Base-by-base conservation (phyloP, 495 filamentous ascomycete species). In the Thermothielavioides terrestris region DNA sequence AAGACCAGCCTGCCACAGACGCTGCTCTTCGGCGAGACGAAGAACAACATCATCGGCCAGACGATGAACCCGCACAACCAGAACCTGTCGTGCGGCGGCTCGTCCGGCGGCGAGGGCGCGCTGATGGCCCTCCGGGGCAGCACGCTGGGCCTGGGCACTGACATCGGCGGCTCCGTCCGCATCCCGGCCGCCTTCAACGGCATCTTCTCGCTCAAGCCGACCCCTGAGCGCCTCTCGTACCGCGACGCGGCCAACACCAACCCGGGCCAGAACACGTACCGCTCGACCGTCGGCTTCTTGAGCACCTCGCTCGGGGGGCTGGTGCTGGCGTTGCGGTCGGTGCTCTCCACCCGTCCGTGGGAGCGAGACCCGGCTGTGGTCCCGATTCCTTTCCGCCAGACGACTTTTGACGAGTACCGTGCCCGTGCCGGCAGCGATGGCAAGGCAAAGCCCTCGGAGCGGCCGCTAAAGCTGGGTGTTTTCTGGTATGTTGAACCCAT, bases 141-240 rank as follows among this genome's bases (percentile, higher is more conserved):
- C 47, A 41, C 67, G 2, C 43, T 73, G 18, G 71, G 71, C n/a
- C 50, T 82, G 9, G 78, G 79, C 0, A 87, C 84, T 6, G 86
- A 92, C 63, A 81, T 89, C 42, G 87, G 83, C 0, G 86, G 85
- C 7, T 80, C 75, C 18, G 74, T 84, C 21, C 67, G 80, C 9
- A 68, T 81, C 12, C 81, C 82, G 0, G 73, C 77, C 0, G 74
- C 77, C 61, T 81, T 77, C 49, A 71, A 73, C 42, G 80, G 77
- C 1, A 56, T 83, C 12, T 82, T 77, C 44, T 74, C 77, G 1
- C 72, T 84, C 54, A 84, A 83, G 54, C 80, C 82, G 2, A 76
- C 72, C 20, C 58, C 62, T 1, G 76, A 76, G 10, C 71, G 83
- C 8, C 60, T 89, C 4, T 80, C 85, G 0, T 66, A 56, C 31